Evolutionary conservation across 192 early-diverging fungal genomes (phyloP), one percentile per base, ranked within the genome.

Genomic region (Lunasporangiospora selenospora): DNA sequence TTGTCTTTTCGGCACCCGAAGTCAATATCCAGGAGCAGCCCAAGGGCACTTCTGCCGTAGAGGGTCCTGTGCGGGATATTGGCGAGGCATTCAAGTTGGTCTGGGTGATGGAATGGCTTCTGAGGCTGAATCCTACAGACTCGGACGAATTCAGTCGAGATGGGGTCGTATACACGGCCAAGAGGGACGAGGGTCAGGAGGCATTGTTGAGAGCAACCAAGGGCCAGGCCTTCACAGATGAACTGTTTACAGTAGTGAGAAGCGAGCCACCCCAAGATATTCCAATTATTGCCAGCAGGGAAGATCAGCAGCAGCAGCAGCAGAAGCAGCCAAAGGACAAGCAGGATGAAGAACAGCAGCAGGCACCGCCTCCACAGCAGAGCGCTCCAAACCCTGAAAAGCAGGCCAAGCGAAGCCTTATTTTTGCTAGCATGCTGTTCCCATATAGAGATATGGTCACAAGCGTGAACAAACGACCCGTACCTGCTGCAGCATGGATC

Each of bases 351-450:
- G n/a, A n/a, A n/a, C n/a, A n/a, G n/a, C n/a, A n/a, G n/a, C n/a
- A n/a, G n/a, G n/a, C n/a, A n/a, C n/a, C n/a, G n/a, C n/a, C n/a
- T n/a, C n/a, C n/a, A n/a, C n/a, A n/a, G n/a, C n/a, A n/a, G n/a
- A n/a, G n/a, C n/a, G n/a, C n/a, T n/a, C 54, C 53, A 0, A 63
- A 47, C 31, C 60, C 69, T 11, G 69, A 73, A 32, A 62, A 63
- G 38, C 54, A 53, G 2, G 77, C 80, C 31, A 65, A 61, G 4
- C 27, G 85, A 12, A 47, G 62, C 9, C 71, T 92, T 18, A 70
- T 85, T 23, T 78, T 90, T 7, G 75, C 87, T 0, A 79, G 83
- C 0, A 89, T 80, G 52, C 9, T 87, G 26, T 83, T 83, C 19
- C 89, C 89, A 1, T 87, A 76, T 58, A 69, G 67, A 30, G 53